Evolutionary conservation across 2,329 filamentous ascomycete species (phyloP).

Genomic region (Aspergillus novofumigatus): DNA sequence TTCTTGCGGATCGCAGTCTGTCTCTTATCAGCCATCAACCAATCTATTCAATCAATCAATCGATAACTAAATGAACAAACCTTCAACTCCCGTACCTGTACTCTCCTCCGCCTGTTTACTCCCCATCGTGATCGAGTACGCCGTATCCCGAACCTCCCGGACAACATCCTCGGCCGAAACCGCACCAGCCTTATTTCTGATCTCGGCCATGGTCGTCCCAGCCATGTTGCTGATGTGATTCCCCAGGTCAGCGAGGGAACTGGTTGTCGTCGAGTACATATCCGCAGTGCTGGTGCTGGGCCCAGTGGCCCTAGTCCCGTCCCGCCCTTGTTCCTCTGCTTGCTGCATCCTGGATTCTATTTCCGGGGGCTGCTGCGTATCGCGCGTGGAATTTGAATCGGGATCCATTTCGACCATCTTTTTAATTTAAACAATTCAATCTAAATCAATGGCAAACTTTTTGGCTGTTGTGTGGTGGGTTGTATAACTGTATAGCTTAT

Average conservation of each 20-base stretch:
- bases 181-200: conserved; percentile 7
- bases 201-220: conserved; percentile 7
- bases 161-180: conserved; percentile 10
- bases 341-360: too few relatives aligned
- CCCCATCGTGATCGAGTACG: conserved; percentile 7
- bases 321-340: too few relatives aligned
- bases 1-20: conserved; percentile 2
- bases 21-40: neutral
- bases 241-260: conserved; percentile 11
- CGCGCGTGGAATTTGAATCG: neutral
- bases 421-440: neutral
- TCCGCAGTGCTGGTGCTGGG: conserved; percentile 12
- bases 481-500: neutral
- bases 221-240: conserved; percentile 8
- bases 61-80: neutral
- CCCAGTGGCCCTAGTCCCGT: neutral
- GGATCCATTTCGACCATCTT: neutral
- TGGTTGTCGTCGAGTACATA: conserved; percentile 11
- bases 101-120: conserved; percentile 1
- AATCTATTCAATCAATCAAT: neutral
- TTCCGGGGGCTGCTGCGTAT: neutral
- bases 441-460: neutral
- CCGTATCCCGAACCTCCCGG: conserved; percentile 7
- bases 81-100: neutral
- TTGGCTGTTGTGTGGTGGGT: neutral